Conservation (phyloP, 352 stramenopile species). For the Phytophthora melonis region DNA sequence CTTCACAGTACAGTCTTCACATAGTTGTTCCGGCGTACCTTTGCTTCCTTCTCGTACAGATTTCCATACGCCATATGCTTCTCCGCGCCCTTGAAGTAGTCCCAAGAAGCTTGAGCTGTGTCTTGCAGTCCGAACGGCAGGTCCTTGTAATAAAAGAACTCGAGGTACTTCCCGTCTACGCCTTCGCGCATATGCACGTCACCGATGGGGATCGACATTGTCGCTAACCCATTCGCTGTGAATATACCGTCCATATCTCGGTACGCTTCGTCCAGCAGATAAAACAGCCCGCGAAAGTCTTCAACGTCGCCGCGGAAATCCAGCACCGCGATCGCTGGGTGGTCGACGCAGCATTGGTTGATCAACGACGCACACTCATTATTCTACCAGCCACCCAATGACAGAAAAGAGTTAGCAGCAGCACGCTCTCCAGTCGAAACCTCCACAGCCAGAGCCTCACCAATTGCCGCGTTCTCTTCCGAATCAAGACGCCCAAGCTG, state of each 20-base stretch:
- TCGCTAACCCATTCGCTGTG: slow-evolving; percentile 23
- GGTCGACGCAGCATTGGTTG: slow-evolving; percentile 23
- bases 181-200: slow-evolving; percentile 37
- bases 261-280: slow-evolving; percentile 26
- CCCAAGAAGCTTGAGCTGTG: slow-evolving; percentile 39
- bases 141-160: slow-evolving; percentile 46
- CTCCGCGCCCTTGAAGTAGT: slow-evolving; percentile 48
- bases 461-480: slow-evolving; percentile 30
- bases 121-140: slow-evolving; percentile 48
- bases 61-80: slow-evolving; percentile 40
- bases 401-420: background rate
- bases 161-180: slow-evolving; percentile 30
- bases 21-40: slow-evolving; percentile 12
- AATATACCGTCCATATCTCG: slow-evolving; percentile 29
- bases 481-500: slow-evolving; percentile 42
- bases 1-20: background rate
- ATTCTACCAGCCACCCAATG: slow-evolving; percentile 18
- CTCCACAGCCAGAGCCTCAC: slow-evolving; percentile 5
- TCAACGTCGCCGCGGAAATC: slow-evolving; percentile 30
- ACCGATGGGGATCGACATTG: slow-evolving; percentile 23
- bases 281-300: slow-evolving; percentile 35
- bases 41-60: slow-evolving; percentile 39
- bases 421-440: background rate
- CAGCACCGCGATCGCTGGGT: slow-evolving; percentile 23
- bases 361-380: slow-evolving; percentile 33